Evolutionary conservation across 75 land plant genomes (phyloP).

Genomic region (Selaginella moellendorffii): DNA sequence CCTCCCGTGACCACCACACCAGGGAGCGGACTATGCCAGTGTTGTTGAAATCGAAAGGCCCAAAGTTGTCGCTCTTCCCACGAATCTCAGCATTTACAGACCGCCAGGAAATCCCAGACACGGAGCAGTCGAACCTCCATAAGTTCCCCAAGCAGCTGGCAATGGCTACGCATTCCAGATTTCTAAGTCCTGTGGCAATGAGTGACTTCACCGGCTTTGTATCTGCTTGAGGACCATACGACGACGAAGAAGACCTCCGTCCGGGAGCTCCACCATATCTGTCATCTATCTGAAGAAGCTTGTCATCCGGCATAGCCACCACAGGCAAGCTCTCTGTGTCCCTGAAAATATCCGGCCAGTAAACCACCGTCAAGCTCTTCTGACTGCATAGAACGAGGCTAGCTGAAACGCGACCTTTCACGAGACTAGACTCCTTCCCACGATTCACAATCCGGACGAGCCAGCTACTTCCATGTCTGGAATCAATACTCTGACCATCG

Average conservation of each 20-base stretch:
- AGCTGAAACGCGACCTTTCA: slow-evolving; percentile 24
- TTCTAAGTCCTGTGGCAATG: slow-evolving; percentile 42
- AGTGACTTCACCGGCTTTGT: slow-evolving; percentile 34
- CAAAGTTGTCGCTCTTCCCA: neutral
- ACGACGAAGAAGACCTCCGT: neutral
- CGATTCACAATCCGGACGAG: slow-evolving; percentile 44
- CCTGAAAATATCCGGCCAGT: slow-evolving; percentile 70
- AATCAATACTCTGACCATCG: slow-evolving; percentile 12
- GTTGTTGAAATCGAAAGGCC: neutral
- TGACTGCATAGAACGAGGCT: slow-evolving; percentile 56
- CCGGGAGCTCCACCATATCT: neutral
- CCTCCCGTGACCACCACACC: slow-evolving; percentile 34
- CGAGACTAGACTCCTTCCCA: slow-evolving; percentile 7
- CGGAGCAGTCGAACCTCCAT: slow-evolving; percentile 44
- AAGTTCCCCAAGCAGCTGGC: slow-evolving; percentile 51
- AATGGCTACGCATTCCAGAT: slow-evolving; percentile 42
- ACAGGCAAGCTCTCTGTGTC: slow-evolving; percentile 9
- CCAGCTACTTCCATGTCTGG: slow-evolving; percentile 31
- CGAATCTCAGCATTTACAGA: neutral
- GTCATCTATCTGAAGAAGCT: neutral
- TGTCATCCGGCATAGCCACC: neutral
- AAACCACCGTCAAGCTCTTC: slow-evolving; percentile 42
- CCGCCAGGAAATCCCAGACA: neutral
- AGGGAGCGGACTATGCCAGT: slow-evolving; percentile 14
- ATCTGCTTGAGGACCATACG: neutral